Conservation (phyloP, 164 flowering plant species). For the Amborella trichopoda region DNA sequence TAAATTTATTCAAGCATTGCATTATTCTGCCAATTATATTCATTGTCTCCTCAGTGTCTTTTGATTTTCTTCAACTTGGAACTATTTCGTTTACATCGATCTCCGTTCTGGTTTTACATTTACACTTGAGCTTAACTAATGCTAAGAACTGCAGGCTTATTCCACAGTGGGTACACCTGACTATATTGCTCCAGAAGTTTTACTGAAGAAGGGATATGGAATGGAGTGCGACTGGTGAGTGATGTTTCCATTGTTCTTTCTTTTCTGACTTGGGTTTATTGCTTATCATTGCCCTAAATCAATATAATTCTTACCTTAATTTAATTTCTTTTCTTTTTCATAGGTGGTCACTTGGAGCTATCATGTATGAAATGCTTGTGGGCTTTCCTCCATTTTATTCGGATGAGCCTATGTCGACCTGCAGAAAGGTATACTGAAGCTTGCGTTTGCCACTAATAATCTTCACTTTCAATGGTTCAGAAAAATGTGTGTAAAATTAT, state of each 20-base stretch:
- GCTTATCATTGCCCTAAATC: background rate
- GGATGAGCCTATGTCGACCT: constrained; percentile 51
- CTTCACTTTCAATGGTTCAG: too few species aligned
- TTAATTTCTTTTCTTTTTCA: too few species aligned
- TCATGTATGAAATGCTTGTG: constrained; percentile 51
- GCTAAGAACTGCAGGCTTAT: constrained; percentile 25
- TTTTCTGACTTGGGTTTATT: background rate
- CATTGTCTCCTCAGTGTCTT: too few species aligned
- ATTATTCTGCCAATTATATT: too few species aligned
- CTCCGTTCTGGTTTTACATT: background rate
- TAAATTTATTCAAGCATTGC: too few species aligned
- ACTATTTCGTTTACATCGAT: background rate
- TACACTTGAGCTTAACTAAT: background rate
- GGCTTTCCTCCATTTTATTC: constrained; percentile 60
- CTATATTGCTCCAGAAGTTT: constrained; percentile 29
- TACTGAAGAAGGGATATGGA: constrained; percentile 33
- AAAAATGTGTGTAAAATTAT: too few species aligned
- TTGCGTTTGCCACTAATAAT: too few species aligned
- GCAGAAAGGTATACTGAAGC: constrained; percentile 54
- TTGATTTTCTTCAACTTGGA: too few species aligned
- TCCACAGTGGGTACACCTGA: constrained; percentile 38
- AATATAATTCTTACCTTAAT: too few species aligned
- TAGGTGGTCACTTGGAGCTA: constrained; percentile 60
- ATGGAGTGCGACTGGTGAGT: constrained; percentile 39
- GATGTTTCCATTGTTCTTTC: background rate